Base-by-base conservation (phyloP, 2,329 filamentous ascomycete species). In the Neopestalotiopsis sp. region DNA sequence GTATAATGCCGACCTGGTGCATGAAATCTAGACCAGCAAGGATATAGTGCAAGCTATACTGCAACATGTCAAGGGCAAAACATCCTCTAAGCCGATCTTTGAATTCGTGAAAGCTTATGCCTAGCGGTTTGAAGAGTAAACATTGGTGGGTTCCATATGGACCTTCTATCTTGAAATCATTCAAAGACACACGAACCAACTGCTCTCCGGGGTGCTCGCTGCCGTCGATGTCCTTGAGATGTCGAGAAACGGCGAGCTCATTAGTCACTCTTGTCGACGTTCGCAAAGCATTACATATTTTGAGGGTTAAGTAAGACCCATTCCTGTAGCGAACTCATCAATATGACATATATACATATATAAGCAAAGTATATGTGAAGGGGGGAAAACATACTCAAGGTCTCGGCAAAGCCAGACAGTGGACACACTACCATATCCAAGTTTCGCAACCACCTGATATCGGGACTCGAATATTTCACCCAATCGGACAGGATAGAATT, bases 391-490 rank as follows among this genome's bases (percentile, higher is more conserved):
- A 42, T 71, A 75, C 69, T 34, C 42, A 1, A 74, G 69, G 61
- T 75, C 71, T 42, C 69, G 69, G 65, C 71, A 73, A 34, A 75
- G 66, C 73, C 73, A 75, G 32, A 68, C 70, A 3, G 73, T 75
- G 4, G 73, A 74, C 10, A 42, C 45, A 13, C 70, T 65, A n/a
- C 73, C 73, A 66, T 67, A 74, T 14, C 74, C 74, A 20, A 76
- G 71, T 68, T 76, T 76, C 30, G 72, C 72, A 9, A 76, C 32
- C 10, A 74, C 74, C 67, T 74, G 73, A 59, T 75, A 76, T 66
- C 63, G 69, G 10, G 69, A 10, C 73, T 71, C 10, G 75, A 72
- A 42, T 64, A 71, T 30, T 10, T 38, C 34, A 10, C 34, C 34
- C 34, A 38, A 38, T 7, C 34, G 34, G 10, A 76, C 71, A 38